Conservation (phyloP, 2,329 filamentous ascomycete species). For the Arthrobotrys iridis region DNA sequence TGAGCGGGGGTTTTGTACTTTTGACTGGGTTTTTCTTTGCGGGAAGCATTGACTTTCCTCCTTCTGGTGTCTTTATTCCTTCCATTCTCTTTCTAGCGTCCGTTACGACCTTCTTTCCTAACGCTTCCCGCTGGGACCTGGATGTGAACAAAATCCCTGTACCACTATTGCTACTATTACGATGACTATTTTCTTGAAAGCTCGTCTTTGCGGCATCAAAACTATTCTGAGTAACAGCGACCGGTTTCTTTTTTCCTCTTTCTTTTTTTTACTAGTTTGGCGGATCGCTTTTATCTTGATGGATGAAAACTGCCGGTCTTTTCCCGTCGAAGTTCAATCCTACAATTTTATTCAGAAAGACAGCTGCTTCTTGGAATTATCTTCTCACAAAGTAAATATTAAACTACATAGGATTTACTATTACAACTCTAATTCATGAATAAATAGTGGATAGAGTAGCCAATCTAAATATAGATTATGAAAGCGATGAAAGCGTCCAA, state of each 20-base stretch:
- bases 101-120: constrained; percentile 5
- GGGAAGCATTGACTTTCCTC: constrained; percentile 13
- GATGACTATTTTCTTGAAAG: neutral
- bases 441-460: too few species aligned
- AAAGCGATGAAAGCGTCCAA: too few species aligned
- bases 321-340: too few species aligned
- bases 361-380: too few species aligned
- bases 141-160: constrained; percentile 6
- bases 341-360: too few species aligned
- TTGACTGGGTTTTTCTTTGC: constrained; percentile 18
- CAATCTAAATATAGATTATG: too few species aligned
- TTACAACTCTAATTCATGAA: too few species aligned
- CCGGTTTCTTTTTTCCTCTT: neutral
- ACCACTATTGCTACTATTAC: neutral
- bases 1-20: constrained; percentile 37
- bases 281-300: neutral
- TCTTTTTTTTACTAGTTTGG: neutral
- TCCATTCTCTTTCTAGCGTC: constrained; percentile 39
- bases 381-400: too few species aligned
- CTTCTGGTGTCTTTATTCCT: constrained; percentile 9
- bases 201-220: neutral
- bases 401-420: too few species aligned
- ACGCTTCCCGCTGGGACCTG: constrained; percentile 4
- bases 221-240: neutral
- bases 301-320: neutral